A percentile compares a stretch with the other conserved stretches of the same genome.
Evolutionary conservation across 768 basidiomycete genomes (phyloP).

Genomic region (Panaeolus cyanescens): DNA sequence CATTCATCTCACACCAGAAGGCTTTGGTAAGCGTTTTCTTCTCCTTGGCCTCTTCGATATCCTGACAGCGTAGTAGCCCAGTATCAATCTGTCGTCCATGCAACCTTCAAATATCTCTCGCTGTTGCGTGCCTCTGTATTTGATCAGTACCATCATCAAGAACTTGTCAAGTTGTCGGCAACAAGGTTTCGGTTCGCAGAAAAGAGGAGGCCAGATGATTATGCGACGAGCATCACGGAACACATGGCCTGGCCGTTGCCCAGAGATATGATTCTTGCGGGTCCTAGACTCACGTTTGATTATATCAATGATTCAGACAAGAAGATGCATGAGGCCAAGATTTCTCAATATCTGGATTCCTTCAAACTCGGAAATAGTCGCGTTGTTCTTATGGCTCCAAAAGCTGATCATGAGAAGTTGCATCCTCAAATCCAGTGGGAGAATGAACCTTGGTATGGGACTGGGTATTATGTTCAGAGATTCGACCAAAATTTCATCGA

Average conservation of each 20-base stretch:
- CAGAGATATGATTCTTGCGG: constrained; percentile 72
- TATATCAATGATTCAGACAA: constrained; percentile 58
- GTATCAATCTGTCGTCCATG: constrained; percentile 68
- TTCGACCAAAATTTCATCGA: constrained; percentile 65
- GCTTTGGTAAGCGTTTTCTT: constrained; percentile 68
- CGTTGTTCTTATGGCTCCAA: constrained; percentile 79
- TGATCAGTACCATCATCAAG: constrained; percentile 70
- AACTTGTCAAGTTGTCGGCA: constrained; percentile 68
- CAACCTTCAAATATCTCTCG: constrained; percentile 78
- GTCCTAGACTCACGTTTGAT: constrained; percentile 68
- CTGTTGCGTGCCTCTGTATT: constrained; percentile 65
- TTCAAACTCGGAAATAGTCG: constrained; percentile 63
- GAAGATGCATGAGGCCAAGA: constrained; percentile 45
- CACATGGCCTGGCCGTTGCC: constrained; percentile 82
- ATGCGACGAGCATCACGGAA: constrained; percentile 76
- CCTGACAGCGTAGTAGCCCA: constrained; percentile 50
- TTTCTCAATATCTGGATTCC: constrained; percentile 60
- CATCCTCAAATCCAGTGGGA: constrained; percentile 53
- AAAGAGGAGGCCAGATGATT: constrained; percentile 76
- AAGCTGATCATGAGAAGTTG: constrained; percentile 57
- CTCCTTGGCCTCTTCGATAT: not conserved
- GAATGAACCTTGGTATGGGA: constrained; percentile 92
- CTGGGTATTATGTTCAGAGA: constrained; percentile 76
- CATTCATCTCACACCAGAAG: constrained; percentile 78
- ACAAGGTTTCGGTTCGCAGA: constrained; percentile 88